Base-by-base conservation (phyloP, 2,329 filamentous ascomycete species). In the Trichoderma cornu-damae region DNA sequence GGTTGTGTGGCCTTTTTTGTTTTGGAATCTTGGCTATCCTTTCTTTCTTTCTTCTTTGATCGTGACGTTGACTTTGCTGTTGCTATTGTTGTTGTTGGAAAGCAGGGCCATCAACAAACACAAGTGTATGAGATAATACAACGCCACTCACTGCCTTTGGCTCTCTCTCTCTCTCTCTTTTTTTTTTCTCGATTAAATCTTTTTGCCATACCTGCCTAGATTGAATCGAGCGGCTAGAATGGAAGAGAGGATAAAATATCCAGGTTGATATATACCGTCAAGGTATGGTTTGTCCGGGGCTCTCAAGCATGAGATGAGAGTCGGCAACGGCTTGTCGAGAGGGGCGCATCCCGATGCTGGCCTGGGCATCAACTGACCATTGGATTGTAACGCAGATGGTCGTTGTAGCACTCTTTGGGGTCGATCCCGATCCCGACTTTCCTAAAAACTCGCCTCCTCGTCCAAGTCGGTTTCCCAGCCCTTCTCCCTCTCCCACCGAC, bases 231-330 rank as follows among this genome's bases (percentile, higher is more conserved):
- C 35, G 40, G 26, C 20, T 35, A 53, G 50, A 44, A 53, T 53
- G 50, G 50, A 53, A 20, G 50, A 53, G 30, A 53, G 38, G 12
- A 37, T 53, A 53, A 24, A 53, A 28, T 9, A 18, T 35, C 16
- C 14, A 14, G 2, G 18, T 35, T 44, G 38, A 53, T 26, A 53
- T 18, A 26, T n/a, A n/a, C 49, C 16, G 7, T 11, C 30, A 44
- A 24, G 50, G 50, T 53, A 44, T 9, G 38, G 28, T 9, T 16
- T 26, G 14, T 22, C 12, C 2, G 28, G 6, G 14, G 6, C 11
- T 16, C 1, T 12, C 3, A 11, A 6, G 32, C 2, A 11, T 34
- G 7, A 6, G 32, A 9, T 35, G 28, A 9, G 6, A 9, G 5
- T 30, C n/a, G n/a, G n/a, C n/a, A n/a, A n/a, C n/a, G n/a, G 28